Evolutionary conservation across 768 basidiomycete species (phyloP).

Genomic region (Pleurotus eryngii): DNA sequence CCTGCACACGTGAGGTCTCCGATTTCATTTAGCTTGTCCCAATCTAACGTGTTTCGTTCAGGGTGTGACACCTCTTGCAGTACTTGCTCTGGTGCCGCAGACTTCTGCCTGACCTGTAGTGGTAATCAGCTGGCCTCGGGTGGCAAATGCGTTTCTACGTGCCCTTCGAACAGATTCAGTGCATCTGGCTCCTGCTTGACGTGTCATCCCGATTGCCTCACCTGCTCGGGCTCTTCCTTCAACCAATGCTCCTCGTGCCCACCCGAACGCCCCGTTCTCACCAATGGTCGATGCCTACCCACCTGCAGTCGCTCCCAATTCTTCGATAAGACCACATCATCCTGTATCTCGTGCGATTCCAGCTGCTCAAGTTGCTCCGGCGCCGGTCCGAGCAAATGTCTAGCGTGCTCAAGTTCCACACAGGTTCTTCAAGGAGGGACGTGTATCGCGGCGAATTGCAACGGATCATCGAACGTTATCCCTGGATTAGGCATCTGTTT

Average conservation of each 20-base stretch:
- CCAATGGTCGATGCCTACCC: slow-evolving; percentile 73
- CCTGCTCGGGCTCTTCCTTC: slow-evolving; percentile 77
- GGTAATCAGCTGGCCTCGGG: slow-evolving; percentile 61
- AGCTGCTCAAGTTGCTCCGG: slow-evolving; percentile 79
- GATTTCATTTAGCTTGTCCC: not conserved
- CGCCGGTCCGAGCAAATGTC: slow-evolving; percentile 61
- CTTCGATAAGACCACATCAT: slow-evolving; percentile 60
- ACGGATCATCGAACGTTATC: slow-evolving; percentile 49
- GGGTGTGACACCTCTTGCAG: slow-evolving; percentile 71
- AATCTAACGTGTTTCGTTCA: slow-evolving; percentile 15
- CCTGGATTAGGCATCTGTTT: slow-evolving; percentile 77
- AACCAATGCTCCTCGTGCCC: slow-evolving; percentile 77
- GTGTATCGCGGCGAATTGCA: slow-evolving; percentile 65
- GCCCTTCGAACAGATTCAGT: slow-evolving; percentile 69
- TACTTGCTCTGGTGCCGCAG: slow-evolving; percentile 64
- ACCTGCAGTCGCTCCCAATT: slow-evolving; percentile 73
- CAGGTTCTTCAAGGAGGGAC: slow-evolving; percentile 62
- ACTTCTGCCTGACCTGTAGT: slow-evolving; percentile 73
- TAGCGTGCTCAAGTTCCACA: slow-evolving; percentile 65
- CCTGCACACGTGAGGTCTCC: slow-evolving; percentile 62
- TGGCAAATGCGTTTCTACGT: slow-evolving; percentile 74
- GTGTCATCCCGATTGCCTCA: slow-evolving; percentile 85
- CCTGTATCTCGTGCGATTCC: slow-evolving; percentile 71
- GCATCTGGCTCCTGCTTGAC: slow-evolving; percentile 63
- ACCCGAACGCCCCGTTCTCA: slow-evolving; percentile 63